Evolutionary conservation across 169 alveolate genomes (phyloP).

Genomic region (Toxoplasma gondii): DNA sequence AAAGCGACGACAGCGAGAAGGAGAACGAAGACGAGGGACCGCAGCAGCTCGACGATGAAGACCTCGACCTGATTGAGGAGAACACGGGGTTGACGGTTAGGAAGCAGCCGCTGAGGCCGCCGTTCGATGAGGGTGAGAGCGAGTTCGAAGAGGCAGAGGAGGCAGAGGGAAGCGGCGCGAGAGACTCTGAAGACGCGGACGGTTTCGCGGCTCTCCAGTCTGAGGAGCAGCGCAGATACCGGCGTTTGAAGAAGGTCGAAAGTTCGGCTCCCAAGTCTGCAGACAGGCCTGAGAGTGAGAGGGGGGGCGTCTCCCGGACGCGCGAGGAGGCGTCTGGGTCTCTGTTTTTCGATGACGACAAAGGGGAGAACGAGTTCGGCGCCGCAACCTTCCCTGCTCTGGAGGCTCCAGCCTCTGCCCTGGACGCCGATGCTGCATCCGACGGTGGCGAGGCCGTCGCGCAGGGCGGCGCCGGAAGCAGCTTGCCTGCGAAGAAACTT

Average conservation of each 20-base stretch:
- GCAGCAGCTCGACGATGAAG: slow-evolving; percentile 47
- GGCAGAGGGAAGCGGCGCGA: not conserved
- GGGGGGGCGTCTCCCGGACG: not conserved
- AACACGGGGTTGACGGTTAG: slow-evolving; percentile 52
- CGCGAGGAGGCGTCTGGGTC: not conserved
- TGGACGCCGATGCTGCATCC: not conserved
- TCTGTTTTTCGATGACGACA: not conserved
- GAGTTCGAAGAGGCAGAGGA: not conserved
- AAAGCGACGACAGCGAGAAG: slow-evolving; percentile 51
- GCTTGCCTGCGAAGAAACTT: not conserved
- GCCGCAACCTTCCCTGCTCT: not conserved
- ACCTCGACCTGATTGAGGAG: slow-evolving; percentile 43
- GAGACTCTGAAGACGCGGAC: slow-evolving; percentile 1
- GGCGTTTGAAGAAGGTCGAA: not conserved
- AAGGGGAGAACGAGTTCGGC: not conserved
- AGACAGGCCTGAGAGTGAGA: not conserved
- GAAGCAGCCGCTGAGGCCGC: slow-evolving; percentile 39
- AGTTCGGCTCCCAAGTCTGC: not conserved
- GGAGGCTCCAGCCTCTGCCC: not conserved
- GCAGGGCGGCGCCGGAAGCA: not conserved
- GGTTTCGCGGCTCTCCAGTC: not conserved
- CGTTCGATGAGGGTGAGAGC: not conserved
- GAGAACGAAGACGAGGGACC: slow-evolving; percentile 32
- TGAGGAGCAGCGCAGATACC: not conserved
- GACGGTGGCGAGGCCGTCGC: not conserved